These are phyloP conservation scores for Umbelopsis sp. DNA, from an alignment of 192 early-diverging fungal genomes.

Conservation along the genomic window DNA sequence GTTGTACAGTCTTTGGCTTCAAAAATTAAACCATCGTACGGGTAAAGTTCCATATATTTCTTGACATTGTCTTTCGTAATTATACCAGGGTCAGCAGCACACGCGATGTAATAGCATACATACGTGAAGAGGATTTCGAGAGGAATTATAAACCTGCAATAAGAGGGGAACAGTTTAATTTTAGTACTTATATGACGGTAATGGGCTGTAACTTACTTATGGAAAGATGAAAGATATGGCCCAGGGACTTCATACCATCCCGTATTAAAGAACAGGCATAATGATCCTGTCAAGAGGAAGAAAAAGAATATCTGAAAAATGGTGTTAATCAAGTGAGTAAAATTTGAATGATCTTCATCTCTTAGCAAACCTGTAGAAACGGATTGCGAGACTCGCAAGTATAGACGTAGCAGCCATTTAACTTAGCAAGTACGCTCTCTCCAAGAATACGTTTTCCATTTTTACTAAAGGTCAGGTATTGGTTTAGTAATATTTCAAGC, in stretches of 20 bases:
- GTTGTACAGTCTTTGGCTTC: constrained; percentile 53
- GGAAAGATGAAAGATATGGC: constrained; percentile 34
- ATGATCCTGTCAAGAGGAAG: constrained; percentile 24
- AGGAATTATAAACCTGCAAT: constrained; percentile 43
- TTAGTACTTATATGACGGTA: background rate
- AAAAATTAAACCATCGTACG: constrained; percentile 51
- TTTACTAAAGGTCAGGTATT: constrained; percentile 3
- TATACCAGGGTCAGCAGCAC: constrained; percentile 47
- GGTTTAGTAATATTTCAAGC: background rate
- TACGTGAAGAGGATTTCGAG: constrained; percentile 48
- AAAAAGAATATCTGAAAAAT: constrained; percentile 38
- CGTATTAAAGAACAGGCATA: constrained; percentile 27
- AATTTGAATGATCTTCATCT: background rate
- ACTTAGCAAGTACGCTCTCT: background rate
- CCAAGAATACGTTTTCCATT: constrained; percentile 22
- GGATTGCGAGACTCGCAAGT: constrained; percentile 40
- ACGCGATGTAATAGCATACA: constrained; percentile 48
- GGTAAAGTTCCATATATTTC: constrained; percentile 42
- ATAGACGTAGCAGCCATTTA: constrained; percentile 21
- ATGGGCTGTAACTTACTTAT: constrained; percentile 27
- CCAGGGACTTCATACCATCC: constrained; percentile 40
- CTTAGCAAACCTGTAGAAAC: constrained; percentile 35
- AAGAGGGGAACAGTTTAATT: background rate
- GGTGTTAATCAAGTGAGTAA: background rate
- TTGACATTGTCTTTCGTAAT: constrained; percentile 47